Base-by-base conservation (phyloP, 306 rosid species). In the Senna siamea region DNA sequence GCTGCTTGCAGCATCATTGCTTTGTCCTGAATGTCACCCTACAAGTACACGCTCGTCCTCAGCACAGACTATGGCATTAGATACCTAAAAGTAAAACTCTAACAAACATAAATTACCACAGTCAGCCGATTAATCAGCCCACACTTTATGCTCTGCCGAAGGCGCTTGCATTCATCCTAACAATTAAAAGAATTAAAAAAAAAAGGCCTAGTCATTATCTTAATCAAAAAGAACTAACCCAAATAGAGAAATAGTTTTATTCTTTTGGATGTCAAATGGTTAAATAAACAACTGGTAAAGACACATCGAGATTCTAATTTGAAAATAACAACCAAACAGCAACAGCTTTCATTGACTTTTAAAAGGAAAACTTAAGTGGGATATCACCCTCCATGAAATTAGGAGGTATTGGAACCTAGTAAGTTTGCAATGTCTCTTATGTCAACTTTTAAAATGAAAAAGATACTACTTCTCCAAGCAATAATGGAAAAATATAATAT, bases 91-190 rank as follows among this genome's bases (percentile, higher is more conserved):
- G 69, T 38, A 75, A 37, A 47, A 63, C 28, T 17, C 71, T 52
- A 41, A 76, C 10, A 70, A 80, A 68, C 56, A 75, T 7, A 71
- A 72, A 44, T 79, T 92, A 95, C 99, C 97, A 95, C 97, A 64
- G 96, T 88, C 57, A 90, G 75, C 76, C 97, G 87, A 82, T 76
- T 90, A 76, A 95, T 89, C 69, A 95, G 89, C 52, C 99, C 99
- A 70, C 99, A 95, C 78, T 92, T 95, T 53, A 95, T 92, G 87
- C 99, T 95, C 83, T 95, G 99, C 19, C 99, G 95, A 22, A 95
- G 88, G 26, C 99, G 96, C 81, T 95, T 92, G 92, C 99, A 95
- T 80, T 95, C 99, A 68, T 95, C 99, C 99, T 95, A 48, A 79
- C 41, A 81, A 32, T 28, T 19, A 26, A 26, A 26, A 26, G 30